Evolutionary conservation across 345 rosid genomes (phyloP).

Genomic region (Lumnitzera littorea): DNA sequence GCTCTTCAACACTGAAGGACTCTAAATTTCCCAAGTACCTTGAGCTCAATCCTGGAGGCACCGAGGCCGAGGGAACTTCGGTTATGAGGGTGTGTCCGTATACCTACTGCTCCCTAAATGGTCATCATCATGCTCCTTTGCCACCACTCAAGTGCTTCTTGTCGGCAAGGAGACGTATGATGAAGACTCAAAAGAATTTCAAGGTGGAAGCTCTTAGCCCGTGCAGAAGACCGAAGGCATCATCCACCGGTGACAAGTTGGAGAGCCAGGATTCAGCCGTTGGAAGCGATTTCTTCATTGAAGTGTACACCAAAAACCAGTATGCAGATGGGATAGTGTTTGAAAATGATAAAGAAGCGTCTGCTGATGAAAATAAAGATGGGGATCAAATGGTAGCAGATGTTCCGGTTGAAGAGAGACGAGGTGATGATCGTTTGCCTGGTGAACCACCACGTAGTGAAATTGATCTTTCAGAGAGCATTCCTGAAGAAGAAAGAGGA

Average conservation of each 20-base stretch:
- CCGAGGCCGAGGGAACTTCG: conserved; percentile 71
- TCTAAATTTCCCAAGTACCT: conserved; percentile 68
- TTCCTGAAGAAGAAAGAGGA: conserved; percentile 7
- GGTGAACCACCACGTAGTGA: conserved; percentile 34
- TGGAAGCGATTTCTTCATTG: conserved; percentile 29
- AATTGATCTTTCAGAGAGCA: conserved; percentile 16
- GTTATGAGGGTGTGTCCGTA: conserved; percentile 71
- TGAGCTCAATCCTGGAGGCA: conserved; percentile 57
- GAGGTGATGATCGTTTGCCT: conserved; percentile 23
- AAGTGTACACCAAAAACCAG: conserved; percentile 30
- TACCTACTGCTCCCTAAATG: conserved; percentile 83
- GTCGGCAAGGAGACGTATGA: conserved; percentile 45
- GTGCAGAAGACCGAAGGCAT: conserved; percentile 8
- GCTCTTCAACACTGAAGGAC: conserved; percentile 87
- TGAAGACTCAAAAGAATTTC: conserved; percentile 52
- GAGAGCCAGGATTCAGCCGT: conserved; percentile 6
- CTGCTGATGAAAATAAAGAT: conserved; percentile 2
- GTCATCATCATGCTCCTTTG: conserved; percentile 61
- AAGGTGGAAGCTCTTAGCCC: conserved; percentile 31
- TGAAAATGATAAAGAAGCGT: neutral
- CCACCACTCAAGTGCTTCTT: conserved; percentile 74
- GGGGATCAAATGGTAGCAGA: conserved; percentile 2
- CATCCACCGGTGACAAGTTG: conserved; percentile 4
- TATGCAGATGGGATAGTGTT: conserved; percentile 12
- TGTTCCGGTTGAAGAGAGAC: conserved; percentile 15